Conservation (phyloP, 2,329 filamentous ascomycete species). For the Macrophomina phaseolina region DNA sequence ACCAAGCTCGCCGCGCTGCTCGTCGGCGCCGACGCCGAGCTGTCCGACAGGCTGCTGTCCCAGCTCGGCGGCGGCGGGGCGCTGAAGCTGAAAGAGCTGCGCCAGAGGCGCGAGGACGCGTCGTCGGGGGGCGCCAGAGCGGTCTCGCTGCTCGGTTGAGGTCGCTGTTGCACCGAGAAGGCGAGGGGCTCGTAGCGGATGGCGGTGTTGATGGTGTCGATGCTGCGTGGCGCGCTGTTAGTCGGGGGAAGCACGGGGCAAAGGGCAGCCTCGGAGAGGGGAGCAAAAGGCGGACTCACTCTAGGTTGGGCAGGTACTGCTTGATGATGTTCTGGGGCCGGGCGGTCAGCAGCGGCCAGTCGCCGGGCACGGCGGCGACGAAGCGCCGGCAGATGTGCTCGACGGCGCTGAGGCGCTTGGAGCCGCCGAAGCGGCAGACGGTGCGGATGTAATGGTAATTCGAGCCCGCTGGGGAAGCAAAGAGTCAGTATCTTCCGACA, state of each 20-base stretch:
- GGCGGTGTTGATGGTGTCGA: constrained; percentile 9
- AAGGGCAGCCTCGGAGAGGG: no score
- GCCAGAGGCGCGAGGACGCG: neutral
- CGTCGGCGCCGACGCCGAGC: neutral
- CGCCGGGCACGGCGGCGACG: neutral
- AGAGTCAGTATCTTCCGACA: neutral
- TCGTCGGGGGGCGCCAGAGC: no score
- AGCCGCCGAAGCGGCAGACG: constrained; percentile 1
- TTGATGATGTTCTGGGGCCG: constrained; percentile 10
- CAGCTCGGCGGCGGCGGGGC: neutral
- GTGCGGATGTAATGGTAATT: constrained; percentile 20
- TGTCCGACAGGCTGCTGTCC: neutral
- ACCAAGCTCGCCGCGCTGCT: neutral
- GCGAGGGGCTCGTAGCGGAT: constrained; percentile 10
- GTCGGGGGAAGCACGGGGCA: no score
- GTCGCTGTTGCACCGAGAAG: neutral
- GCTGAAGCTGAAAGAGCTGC: neutral
- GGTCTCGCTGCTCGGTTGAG: neutral
- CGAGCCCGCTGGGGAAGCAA: neutral
- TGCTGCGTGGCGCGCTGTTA: neutral
- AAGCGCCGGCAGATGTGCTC: constrained; percentile 17
- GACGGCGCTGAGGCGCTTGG: neutral
- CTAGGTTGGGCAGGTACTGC: constrained; percentile 17
- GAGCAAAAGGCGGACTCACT: neutral
- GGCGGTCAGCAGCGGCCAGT: neutral